phyloP scores from a whole-genome alignment of 441 rosid species.

The Populus hybrid region DNA sequence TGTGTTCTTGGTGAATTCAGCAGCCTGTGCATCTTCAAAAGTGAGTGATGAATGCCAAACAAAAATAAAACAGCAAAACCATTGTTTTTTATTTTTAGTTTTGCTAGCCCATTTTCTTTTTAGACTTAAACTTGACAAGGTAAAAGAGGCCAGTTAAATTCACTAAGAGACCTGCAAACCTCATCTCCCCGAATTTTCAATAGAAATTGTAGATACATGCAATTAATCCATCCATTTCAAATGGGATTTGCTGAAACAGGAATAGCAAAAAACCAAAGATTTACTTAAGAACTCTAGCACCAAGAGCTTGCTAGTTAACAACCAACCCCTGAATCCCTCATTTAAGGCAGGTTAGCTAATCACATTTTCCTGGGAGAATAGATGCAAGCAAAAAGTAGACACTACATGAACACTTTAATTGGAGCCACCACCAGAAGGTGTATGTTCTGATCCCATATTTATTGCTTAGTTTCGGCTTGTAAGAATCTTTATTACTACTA shows the following conservation, averaged over 20 bases:
- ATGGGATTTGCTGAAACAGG: not conserved
- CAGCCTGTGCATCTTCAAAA: not conserved
- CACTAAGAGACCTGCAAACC: not conserved
- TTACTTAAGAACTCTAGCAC: not conserved
- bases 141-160: not conserved
- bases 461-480: not conserved
- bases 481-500: not conserved
- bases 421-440: not conserved
- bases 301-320: not conserved
- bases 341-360: not conserved
- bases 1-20: not conserved
- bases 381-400: not conserved
- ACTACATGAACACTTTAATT: not conserved
- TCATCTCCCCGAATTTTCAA: not conserved
- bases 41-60: not conserved
- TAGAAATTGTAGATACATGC: not conserved
- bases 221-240: not conserved
- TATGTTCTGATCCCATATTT: not conserved
- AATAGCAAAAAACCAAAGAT: not conserved
- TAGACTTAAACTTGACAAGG: not conserved
- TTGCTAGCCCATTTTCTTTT: not conserved
- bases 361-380: not conserved
- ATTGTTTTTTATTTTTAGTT: no score
- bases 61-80: not conserved
- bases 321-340: not conserved